Evolutionary conservation across 1,284 basidiomycete species (phyloP).

Genomic region (Ceratobasidium sp.): DNA sequence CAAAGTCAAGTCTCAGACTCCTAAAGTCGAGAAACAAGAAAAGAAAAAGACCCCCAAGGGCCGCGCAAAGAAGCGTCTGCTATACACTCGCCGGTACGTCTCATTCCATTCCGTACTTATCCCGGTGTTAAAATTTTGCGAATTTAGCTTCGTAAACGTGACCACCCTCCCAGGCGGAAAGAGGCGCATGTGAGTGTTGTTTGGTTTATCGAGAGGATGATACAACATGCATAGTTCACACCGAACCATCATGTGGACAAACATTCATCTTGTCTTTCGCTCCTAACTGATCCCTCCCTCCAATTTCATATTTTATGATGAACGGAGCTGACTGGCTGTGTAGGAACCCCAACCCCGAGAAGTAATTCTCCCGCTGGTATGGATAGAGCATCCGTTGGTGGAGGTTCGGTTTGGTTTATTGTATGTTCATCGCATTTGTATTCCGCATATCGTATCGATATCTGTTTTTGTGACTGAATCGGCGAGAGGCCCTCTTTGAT

Average conservation of each 20-base stretch:
- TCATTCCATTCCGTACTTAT: neutral
- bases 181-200: slow-evolving; percentile 85
- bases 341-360: slow-evolving; percentile 86
- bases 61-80: slow-evolving; percentile 93
- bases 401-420: too few species aligned
- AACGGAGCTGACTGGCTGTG: slow-evolving; percentile 26
- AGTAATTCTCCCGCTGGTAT: slow-evolving; percentile 56
- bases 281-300: slow-evolving; percentile 76
- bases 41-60: slow-evolving; percentile 97
- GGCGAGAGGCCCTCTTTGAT: too few species aligned
- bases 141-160: slow-evolving; percentile 88
- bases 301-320: slow-evolving; percentile 6
- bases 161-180: slow-evolving; percentile 90
- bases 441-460: too few species aligned
- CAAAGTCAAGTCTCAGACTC: slow-evolving; percentile 98
- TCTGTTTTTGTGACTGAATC: too few species aligned
- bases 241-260: slow-evolving; percentile 81
- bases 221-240: slow-evolving; percentile 88
- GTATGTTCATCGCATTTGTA: too few species aligned
- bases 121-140: neutral
- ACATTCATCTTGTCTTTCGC: slow-evolving; percentile 89
- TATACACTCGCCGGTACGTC: slow-evolving; percentile 91
- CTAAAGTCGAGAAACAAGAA: slow-evolving; percentile 97
- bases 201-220: slow-evolving; percentile 61
- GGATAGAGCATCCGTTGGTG: slow-evolving; percentile 6